Percentiles rank a stretch among this genome's conserved stretches.
These are phyloP conservation scores for Leccinum olivaceopallidum DNA, from an alignment of 768 basidiomycete species.

Conservation along the genomic window DNA sequence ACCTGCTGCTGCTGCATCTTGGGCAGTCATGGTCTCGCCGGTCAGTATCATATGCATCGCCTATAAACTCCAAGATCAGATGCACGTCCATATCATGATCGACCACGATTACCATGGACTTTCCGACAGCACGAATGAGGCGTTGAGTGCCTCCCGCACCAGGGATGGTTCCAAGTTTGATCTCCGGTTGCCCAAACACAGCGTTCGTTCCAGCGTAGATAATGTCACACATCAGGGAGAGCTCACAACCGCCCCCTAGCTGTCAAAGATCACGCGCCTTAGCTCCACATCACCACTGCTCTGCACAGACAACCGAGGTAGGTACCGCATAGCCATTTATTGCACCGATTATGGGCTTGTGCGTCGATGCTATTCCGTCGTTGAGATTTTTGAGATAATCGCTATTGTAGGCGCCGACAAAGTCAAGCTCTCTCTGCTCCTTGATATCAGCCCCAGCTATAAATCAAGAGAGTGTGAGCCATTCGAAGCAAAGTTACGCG, in stretches of 20 bases:
- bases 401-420: conserved; percentile 44
- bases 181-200: conserved; percentile 93
- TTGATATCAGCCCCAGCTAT: conserved; percentile 94
- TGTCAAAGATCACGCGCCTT: conserved; percentile 37
- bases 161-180: conserved; percentile 92
- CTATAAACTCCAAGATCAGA: conserved; percentile 15
- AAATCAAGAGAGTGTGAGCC: not conserved
- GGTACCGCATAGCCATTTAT: conserved; percentile 87
- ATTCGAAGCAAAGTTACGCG: not conserved
- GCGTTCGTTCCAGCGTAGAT: conserved; percentile 86
- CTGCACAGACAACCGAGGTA: no score
- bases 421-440: conserved; percentile 90
- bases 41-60: conserved; percentile 61
- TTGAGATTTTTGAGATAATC: conserved; percentile 48
- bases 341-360: conserved; percentile 92
- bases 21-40: conserved; percentile 45
- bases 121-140: conserved; percentile 80
- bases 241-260: conserved; percentile 97
- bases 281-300: not conserved
- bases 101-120: conserved; percentile 47
- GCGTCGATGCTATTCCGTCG: conserved; percentile 48
- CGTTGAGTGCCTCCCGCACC: conserved; percentile 95
- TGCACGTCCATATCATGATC: not conserved
- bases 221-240: conserved; percentile 95
- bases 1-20: conserved; percentile 47